phyloP scores from a whole-genome alignment of 169 alveolate species.

The Cardiosporidium cionae region DNA sequence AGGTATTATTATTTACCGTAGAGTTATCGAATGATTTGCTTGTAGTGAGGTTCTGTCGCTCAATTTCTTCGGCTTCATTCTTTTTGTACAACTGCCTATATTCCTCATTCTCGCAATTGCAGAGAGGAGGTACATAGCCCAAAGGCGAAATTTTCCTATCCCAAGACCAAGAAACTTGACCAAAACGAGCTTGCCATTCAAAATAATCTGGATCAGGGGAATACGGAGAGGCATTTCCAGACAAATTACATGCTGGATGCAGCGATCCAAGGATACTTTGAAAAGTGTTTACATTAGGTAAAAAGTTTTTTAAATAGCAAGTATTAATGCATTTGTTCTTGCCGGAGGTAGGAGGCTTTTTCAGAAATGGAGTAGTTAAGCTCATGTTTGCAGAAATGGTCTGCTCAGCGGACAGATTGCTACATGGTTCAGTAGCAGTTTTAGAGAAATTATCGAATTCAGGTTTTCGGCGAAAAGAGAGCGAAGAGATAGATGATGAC shows the following conservation, averaged over 20 bases:
- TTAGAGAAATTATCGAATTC: no score
- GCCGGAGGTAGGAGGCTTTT: no score
- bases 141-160: background rate
- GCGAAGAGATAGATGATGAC: no score
- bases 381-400: background rate
- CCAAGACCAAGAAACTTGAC: background rate
- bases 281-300: background rate
- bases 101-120: constrained; percentile 5
- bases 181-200: background rate
- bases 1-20: background rate
- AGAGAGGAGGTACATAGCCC: constrained; percentile 3
- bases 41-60: background rate
- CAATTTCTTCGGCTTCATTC: background rate
- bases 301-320: background rate
- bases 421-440: no score
- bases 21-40: no score
- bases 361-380: no score
- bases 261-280: background rate
- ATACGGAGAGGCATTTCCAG: background rate
- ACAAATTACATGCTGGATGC: background rate
- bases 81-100: background rate
- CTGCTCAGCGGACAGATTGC: no score
- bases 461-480: no score
- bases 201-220: background rate
- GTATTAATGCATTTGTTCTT: background rate